phyloP scores from a whole-genome alignment of 2,329 filamentous ascomycete species.

The Ceratocystis harringtonii region DNA sequence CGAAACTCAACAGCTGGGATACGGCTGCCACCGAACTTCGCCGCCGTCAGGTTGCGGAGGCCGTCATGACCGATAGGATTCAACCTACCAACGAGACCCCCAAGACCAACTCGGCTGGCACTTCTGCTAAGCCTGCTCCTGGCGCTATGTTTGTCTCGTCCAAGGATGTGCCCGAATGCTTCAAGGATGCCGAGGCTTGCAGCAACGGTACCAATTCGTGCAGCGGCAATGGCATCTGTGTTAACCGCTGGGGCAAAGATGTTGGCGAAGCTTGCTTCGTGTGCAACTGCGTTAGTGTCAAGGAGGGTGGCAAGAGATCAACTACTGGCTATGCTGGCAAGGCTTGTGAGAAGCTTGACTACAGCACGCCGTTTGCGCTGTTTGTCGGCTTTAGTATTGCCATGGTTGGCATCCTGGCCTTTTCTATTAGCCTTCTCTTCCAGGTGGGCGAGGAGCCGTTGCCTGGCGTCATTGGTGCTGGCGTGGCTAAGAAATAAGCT shows the following conservation, averaged over 20 bases:
- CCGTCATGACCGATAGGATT: conserved; percentile 16
- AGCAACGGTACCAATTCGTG: conserved; percentile 58
- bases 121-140: conserved; percentile 13
- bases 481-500: conserved; percentile 57
- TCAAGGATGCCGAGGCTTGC: conserved; percentile 54
- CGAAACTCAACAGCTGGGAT: conserved; percentile 28
- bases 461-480: conserved; percentile 89
- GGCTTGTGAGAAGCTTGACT: conserved; percentile 80
- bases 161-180: conserved; percentile 53
- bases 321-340: conserved; percentile 63
- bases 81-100: conserved; percentile 17
- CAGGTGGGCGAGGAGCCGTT: conserved; percentile 74
- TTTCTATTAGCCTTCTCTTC: conserved; percentile 65
- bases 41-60: conserved; percentile 29
- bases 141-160: conserved; percentile 21
- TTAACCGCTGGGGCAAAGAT: conserved; percentile 43
- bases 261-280: conserved; percentile 48
- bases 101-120: conserved; percentile 14
- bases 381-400: conserved; percentile 60
- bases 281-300: conserved; percentile 54
- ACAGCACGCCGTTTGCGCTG: conserved; percentile 80
- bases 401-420: conserved; percentile 51
- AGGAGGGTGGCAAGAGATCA: conserved; percentile 37
- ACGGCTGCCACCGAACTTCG: conserved; percentile 30
- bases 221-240: conserved; percentile 66